A percentile compares a stretch with the other conserved stretches of the same genome.
Evolutionary conservation across 192 early-diverging fungal species (phyloP).

Genomic region (Anaeromyces robustus): DNA sequence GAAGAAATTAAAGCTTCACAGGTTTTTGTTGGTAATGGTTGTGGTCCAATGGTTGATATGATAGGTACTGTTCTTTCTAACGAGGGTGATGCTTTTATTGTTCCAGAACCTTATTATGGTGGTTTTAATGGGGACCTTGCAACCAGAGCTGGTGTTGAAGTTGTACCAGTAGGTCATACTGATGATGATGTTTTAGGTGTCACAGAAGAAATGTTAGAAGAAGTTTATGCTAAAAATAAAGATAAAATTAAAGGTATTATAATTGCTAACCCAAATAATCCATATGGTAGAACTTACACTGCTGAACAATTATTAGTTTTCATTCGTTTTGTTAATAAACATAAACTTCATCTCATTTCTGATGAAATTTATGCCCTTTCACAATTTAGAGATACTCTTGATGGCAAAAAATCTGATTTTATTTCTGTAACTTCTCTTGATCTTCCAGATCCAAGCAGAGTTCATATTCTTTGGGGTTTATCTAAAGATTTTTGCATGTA

Average conservation of each 20-base stretch:
- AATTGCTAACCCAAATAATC: conserved; percentile 61
- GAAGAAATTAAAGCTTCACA: conserved; percentile 23
- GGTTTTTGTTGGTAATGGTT: conserved; percentile 50
- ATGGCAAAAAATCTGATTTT: conserved; percentile 24
- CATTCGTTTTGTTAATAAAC: conserved; percentile 41
- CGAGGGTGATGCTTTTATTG: conserved; percentile 53
- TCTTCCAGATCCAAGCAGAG: conserved; percentile 38
- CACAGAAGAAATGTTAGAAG: conserved; percentile 23
- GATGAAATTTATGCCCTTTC: conserved; percentile 75
- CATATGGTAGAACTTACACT: conserved; percentile 36
- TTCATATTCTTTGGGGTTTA: conserved; percentile 61
- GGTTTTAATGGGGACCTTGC: conserved; percentile 28
- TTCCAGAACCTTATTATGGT: conserved; percentile 62
- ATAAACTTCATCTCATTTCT: conserved; percentile 47
- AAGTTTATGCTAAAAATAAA: conserved; percentile 20
- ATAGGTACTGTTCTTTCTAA: conserved; percentile 46
- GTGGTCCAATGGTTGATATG: conserved; percentile 44
- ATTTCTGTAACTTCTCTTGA: conserved; percentile 38
- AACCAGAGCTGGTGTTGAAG: conserved; percentile 21
- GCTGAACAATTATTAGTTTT: conserved; percentile 29
- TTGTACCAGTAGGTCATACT: conserved; percentile 29
- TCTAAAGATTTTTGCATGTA: conserved; percentile 75
- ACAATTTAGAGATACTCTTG: conserved; percentile 16
- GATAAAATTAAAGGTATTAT: conserved; percentile 35
- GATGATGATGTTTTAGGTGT: conserved; percentile 16